phyloP scores from a whole-genome alignment of 495 filamentous ascomycete species.

The Xylaria bambusicola region DNA sequence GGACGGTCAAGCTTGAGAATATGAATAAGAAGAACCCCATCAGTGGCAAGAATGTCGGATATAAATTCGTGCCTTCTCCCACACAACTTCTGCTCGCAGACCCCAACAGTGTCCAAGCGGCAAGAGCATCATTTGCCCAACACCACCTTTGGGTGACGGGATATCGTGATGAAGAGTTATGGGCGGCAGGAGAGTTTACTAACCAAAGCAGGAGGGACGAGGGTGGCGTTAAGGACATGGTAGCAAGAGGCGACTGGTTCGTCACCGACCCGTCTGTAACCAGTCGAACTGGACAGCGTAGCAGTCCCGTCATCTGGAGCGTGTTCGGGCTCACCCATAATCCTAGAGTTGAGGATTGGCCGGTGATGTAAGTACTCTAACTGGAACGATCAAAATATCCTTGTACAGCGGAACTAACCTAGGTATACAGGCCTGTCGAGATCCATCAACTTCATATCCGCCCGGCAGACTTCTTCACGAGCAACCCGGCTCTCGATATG shows the following conservation, averaged over 20 bases:
- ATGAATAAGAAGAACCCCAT: conserved; percentile 63
- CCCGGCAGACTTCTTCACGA: conserved; percentile 57
- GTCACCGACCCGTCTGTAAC: conserved; percentile 28
- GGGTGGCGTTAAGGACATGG: conserved; percentile 35
- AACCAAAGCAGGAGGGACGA: conserved; percentile 59
- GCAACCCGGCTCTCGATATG: conserved; percentile 58
- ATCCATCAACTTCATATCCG: conserved; percentile 59
- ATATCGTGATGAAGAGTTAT: conserved; percentile 77
- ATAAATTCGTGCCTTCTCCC: conserved; percentile 72
- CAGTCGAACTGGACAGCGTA: conserved; percentile 29
- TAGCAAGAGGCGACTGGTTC: conserved; percentile 34
- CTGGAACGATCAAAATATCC: no score
- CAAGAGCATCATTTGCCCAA: conserved; percentile 80
- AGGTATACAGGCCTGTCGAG: conserved; percentile 56
- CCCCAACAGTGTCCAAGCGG: conserved; percentile 64
- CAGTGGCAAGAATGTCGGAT: conserved; percentile 75
- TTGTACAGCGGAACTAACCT: no score
- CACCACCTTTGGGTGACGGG: conserved; percentile 80
- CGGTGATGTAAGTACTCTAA: conserved; percentile 53
- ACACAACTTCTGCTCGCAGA: conserved; percentile 83
- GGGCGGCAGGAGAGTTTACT: conserved; percentile 81
- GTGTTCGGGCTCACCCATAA: conserved; percentile 64
- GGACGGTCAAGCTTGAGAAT: conserved; percentile 83
- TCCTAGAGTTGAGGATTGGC: conserved; percentile 62
- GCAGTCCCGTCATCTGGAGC: conserved; percentile 59